These are phyloP conservation scores for Pichia sp. DNA, from an alignment of 1,139 yeast genomes.

Conservation along the genomic window DNA sequence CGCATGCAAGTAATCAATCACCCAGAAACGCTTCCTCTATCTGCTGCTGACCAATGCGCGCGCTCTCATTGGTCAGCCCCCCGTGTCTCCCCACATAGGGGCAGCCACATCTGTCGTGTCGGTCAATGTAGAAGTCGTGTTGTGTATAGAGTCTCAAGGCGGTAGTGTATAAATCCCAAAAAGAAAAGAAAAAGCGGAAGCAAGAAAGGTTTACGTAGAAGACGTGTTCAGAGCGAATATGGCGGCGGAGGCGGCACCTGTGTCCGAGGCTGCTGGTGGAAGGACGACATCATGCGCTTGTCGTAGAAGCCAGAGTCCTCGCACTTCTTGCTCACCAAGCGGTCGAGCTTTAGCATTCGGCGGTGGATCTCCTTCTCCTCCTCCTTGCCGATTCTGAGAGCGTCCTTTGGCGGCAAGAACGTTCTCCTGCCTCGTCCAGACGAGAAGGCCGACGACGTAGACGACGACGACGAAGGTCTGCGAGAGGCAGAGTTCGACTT, in stretches of 20 bases:
- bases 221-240: slow-evolving; percentile 16
- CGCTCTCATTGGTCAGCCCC: slow-evolving; percentile 7
- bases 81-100: neutral
- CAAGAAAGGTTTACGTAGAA: neutral
- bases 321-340: slow-evolving; percentile 19
- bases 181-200: neutral
- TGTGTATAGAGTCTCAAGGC: neutral
- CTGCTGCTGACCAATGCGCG: slow-evolving; percentile 11
- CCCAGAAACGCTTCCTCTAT: neutral
- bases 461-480: neutral
- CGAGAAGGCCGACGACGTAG: neutral
- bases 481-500: neutral
- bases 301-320: slow-evolving; percentile 4
- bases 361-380: slow-evolving; percentile 26
- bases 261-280: neutral
- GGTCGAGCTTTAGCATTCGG: slow-evolving; percentile 26
- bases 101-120: neutral
- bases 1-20: neutral
- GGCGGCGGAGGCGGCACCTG: slow-evolving; percentile 25
- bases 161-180: neutral
- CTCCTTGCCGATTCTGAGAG: slow-evolving; percentile 16
- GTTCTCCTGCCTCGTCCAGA: neutral
- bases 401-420: neutral
- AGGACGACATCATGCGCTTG: slow-evolving; percentile 4
- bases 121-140: neutral